Base-by-base conservation (phyloP, 2,329 filamentous ascomycete species). In the Paecilomyces formosus region DNA sequence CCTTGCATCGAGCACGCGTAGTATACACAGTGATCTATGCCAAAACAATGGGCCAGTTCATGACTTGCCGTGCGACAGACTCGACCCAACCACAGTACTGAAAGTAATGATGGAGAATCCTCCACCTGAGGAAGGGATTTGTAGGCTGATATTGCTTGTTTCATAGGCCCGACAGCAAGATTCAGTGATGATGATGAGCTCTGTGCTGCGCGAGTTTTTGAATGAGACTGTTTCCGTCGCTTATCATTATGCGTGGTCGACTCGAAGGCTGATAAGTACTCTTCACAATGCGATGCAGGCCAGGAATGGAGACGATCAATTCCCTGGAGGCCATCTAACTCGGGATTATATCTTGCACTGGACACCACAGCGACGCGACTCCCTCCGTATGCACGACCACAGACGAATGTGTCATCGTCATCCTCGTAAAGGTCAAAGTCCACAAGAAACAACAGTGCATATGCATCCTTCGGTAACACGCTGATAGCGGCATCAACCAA, bases 1-100 rank as follows among this genome's bases (percentile, higher is more conserved):
- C 70, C 68, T 53, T 74, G 71, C 70, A 74, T 72, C 4, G 62
- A 58, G 53, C 71, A 72, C 0, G 71, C 70, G 55, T 72, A 70
- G 35, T 70, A 72, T 21, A 81, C 73, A 66, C 87, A 90, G 66
- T 90, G 87, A 7, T 71, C 86, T 13, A 90, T 76, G 0, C 82
- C 84, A 39, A 90, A 80, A 65, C 86, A 89, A 68, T 89, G 87
- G 0, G 85, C 84, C 0, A 89, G 70, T 65, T 90, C 87, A 66
- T 89, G 87, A 1, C 79, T 79, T 1, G 81, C 81, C 0, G 86
- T 88, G 55, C 80, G 81, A 56, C 77, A 84, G 2, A 84, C 69
- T 11, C 81, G 77, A 9, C 78, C 78, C 13, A 88, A 78, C 84
- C 85, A 89, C 1, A 86, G 66, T 0, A 71, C 77, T 0, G 69